Percentiles rank a stretch among this genome's conserved stretches.
These are phyloP conservation scores for Gamarada debralockiae DNA, from an alignment of 495 filamentous ascomycete species.

Conservation along the genomic window DNA sequence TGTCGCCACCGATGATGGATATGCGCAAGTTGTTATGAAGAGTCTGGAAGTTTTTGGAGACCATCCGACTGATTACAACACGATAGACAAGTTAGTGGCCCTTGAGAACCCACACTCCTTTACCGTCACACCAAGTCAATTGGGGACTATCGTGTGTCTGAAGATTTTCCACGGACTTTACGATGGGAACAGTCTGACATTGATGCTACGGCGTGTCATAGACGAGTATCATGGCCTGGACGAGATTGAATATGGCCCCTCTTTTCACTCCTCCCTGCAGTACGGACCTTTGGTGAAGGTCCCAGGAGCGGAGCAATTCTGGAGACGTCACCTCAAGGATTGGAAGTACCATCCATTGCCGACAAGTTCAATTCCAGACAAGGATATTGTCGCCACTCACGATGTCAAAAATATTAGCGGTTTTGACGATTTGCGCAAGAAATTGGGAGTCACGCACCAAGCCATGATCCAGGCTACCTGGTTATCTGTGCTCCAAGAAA, in stretches of 20 bases:
- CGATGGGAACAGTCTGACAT: slow-evolving; percentile 72
- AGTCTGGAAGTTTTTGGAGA: slow-evolving; percentile 38
- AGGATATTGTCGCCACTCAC: slow-evolving; percentile 23
- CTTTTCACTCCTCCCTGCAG: slow-evolving; percentile 48
- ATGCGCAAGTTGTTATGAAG: slow-evolving; percentile 63
- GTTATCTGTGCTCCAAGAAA: slow-evolving; percentile 48
- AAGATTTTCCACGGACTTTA: slow-evolving; percentile 85
- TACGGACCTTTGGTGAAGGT: slow-evolving; percentile 55
- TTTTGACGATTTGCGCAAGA: slow-evolving; percentile 42
- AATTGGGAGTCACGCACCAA: slow-evolving; percentile 69
- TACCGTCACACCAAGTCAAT: slow-evolving; percentile 31
- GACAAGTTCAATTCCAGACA: neutral
- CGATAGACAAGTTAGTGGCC: slow-evolving; percentile 16
- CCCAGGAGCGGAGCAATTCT: slow-evolving; percentile 58
- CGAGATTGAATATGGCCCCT: slow-evolving; percentile 31
- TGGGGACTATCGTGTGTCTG: slow-evolving; percentile 42
- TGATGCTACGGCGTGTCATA: slow-evolving; percentile 59
- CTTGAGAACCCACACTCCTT: slow-evolving; percentile 32
- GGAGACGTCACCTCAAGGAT: slow-evolving; percentile 39
- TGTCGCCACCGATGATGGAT: slow-evolving; percentile 61
- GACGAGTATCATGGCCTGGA: slow-evolving; percentile 33
- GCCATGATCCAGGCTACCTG: slow-evolving; percentile 69
- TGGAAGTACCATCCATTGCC: slow-evolving; percentile 9
- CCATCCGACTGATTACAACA: slow-evolving; percentile 3
- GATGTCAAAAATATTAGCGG: slow-evolving; percentile 31